Percentiles rank a stretch among this genome's conserved stretches.
These are phyloP conservation scores for Pseudogymnoascus sp. DNA, from an alignment of 2,329 filamentous ascomycete species.

Conservation along the genomic window DNA sequence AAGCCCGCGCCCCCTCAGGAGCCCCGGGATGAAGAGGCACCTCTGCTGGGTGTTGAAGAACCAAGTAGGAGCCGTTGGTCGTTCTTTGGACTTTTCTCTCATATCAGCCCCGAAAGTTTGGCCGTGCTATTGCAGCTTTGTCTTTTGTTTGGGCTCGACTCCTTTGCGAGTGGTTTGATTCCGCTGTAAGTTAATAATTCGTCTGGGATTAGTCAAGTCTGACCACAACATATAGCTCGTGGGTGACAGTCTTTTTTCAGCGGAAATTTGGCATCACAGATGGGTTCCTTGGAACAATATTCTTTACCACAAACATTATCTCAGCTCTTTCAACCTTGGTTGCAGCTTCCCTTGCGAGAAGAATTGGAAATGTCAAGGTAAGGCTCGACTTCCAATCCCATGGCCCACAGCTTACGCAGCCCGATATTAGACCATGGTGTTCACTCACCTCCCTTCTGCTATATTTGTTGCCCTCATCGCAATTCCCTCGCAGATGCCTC, in stretches of 20 bases:
- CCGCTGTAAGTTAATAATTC: conserved; percentile 45
- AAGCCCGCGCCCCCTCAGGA: conserved; percentile 26
- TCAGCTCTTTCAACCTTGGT: conserved; percentile 44
- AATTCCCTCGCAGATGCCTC: conserved; percentile 41
- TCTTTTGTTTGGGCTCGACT: conserved; percentile 59
- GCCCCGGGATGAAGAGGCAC: conserved; percentile 22
- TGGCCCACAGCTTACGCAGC: neutral
- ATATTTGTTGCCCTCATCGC: conserved; percentile 57
- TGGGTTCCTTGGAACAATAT: conserved; percentile 44
- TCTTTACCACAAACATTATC: conserved; percentile 46
- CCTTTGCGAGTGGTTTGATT: conserved; percentile 62
- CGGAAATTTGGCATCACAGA: conserved; percentile 40
- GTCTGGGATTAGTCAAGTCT: conserved; percentile 34
- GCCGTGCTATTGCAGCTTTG: conserved; percentile 53
- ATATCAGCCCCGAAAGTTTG: conserved; percentile 49
- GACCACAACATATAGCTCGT: conserved; percentile 37
- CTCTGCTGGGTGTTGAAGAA: conserved; percentile 21
- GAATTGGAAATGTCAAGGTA: conserved; percentile 56
- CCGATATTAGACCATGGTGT: conserved; percentile 57
- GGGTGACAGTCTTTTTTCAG: conserved; percentile 51
- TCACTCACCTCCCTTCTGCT: conserved; percentile 63
- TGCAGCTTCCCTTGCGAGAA: conserved; percentile 45
- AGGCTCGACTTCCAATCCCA: conserved; percentile 25
- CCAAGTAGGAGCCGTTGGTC: conserved; percentile 16
- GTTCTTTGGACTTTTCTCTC: conserved; percentile 33